Conservation (phyloP, 352 stramenopile genomes). For the Globisporangium yorkense region DNA sequence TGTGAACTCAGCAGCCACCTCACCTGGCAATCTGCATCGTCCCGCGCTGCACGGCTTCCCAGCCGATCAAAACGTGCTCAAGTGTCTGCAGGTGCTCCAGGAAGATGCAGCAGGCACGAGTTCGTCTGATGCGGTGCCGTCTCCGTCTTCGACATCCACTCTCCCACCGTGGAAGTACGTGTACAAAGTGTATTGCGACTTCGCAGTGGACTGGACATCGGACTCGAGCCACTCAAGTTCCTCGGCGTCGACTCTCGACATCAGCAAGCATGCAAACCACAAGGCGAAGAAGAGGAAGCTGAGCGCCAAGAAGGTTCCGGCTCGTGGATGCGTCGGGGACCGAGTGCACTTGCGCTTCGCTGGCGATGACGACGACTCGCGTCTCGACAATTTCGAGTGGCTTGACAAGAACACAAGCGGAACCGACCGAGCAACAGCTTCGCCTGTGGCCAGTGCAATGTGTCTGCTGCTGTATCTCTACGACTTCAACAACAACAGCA, state of each 20-base stretch:
- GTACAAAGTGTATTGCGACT: constrained; percentile 72
- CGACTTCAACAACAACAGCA: constrained; percentile 23
- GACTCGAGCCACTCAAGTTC: constrained; percentile 1
- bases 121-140: background rate
- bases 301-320: background rate
- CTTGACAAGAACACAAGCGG: constrained; percentile 4
- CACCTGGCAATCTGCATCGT: constrained; percentile 6
- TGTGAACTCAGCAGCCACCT: background rate
- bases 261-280: background rate
- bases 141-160: background rate
- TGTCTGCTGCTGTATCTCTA: constrained; percentile 57
- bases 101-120: constrained; percentile 7
- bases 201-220: constrained; percentile 48
- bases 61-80: constrained; percentile 72
- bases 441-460: constrained; percentile 33
- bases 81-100: constrained; percentile 60
- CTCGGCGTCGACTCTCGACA: background rate
- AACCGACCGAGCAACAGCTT: background rate
- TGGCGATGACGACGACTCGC: background rate
- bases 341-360: constrained; percentile 1
- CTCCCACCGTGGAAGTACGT: constrained; percentile 70
- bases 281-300: constrained; percentile 9
- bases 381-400: constrained; percentile 15
- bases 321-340: background rate
- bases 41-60: constrained; percentile 36